These are phyloP conservation scores for Penicillium sclerotigenum DNA, from an alignment of 2,329 filamentous ascomycete species.

Conservation along the genomic window DNA sequence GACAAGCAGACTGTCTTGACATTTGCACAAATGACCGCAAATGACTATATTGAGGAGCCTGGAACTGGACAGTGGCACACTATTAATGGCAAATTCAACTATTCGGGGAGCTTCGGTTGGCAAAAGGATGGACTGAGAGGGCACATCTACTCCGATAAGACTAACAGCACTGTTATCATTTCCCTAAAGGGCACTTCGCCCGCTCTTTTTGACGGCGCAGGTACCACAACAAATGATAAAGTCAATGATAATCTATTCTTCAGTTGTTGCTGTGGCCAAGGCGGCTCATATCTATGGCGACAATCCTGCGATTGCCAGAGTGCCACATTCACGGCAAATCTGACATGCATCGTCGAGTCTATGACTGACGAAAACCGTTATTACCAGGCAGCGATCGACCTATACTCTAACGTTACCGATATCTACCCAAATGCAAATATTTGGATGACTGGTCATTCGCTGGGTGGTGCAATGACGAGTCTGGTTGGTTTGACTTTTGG, in stretches of 20 bases:
- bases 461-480: conserved; percentile 86
- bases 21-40: conserved; percentile 81
- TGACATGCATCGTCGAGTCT: conserved; percentile 76
- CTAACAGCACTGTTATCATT: conserved; percentile 83
- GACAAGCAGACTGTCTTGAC: conserved; percentile 81
- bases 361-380: conserved; percentile 82
- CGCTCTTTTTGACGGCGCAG: conserved; percentile 93
- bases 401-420: conserved; percentile 88
- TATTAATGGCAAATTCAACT: conserved; percentile 74
- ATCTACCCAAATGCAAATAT: conserved; percentile 80
- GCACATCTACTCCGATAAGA: conserved; percentile 85
- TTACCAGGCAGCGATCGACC: conserved; percentile 81
- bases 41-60: conserved; percentile 79
- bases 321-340: conserved; percentile 83
- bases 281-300: conserved; percentile 83
- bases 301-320: conserved; percentile 92
- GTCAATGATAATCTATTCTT: conserved; percentile 97
- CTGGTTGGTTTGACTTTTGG: conserved; percentile 89
- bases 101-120: conserved; percentile 90
- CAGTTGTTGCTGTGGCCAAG: conserved; percentile 94
- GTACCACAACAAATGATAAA: conserved; percentile 96
- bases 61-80: conserved; percentile 77
- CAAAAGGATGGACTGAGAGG: conserved; percentile 82
- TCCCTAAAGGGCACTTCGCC: conserved; percentile 87
- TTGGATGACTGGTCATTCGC: conserved; percentile 88